Base-by-base conservation (phyloP, 768 basidiomycete species). In the Leucogyrophana mollusca region DNA sequence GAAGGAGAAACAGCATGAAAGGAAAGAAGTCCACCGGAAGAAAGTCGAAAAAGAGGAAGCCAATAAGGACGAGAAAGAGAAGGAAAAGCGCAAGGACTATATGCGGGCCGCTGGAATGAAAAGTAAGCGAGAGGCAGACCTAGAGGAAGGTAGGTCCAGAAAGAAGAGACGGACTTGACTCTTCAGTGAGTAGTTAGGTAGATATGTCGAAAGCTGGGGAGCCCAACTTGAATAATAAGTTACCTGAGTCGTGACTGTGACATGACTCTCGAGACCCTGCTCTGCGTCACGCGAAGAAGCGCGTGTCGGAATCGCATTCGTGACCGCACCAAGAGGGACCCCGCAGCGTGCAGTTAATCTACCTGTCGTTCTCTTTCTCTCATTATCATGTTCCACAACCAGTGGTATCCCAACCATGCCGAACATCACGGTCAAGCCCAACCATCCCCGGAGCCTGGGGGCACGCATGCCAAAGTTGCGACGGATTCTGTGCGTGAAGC, bases 1-100 rank as follows among this genome's bases (percentile, higher is more conserved):
- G 59, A 84, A 79, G 57, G 90, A 85, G 64, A 96, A 94, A 74
- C 90, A 98, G 70, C 77, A 73, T n/a, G 89, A 86, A 71, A 77
- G 84, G 66, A 80, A 79, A 50, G 79, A 68, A 25, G 81, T 73
- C 56, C 79, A 84, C 57, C 67, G 73, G 55, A 90, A 90, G 73
- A 88, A 83, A 69, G 65, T 80, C 9, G 87, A 79, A 55, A 88
- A 85, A 67, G 80, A 81, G 52, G 86, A 86, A 54, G 75, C 66
- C 38, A 67, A 61, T 60, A 80, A 78, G 55, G 63, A 54, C 1
- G 85, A 87, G 52, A 90, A 85, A 62, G 83, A 83, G 23, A 90
- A 75, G 62, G 87, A 87, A 66, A 83, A 79, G 67, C 75, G 80
- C 63, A 91, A 87, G 59, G 88, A 85, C 41, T 72, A 78, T 44